Evolutionary conservation across 495 filamentous ascomycete genomes (phyloP), one percentile per base, ranked within the genome.

Genomic region (Saxophila tyrrhenica): DNA sequence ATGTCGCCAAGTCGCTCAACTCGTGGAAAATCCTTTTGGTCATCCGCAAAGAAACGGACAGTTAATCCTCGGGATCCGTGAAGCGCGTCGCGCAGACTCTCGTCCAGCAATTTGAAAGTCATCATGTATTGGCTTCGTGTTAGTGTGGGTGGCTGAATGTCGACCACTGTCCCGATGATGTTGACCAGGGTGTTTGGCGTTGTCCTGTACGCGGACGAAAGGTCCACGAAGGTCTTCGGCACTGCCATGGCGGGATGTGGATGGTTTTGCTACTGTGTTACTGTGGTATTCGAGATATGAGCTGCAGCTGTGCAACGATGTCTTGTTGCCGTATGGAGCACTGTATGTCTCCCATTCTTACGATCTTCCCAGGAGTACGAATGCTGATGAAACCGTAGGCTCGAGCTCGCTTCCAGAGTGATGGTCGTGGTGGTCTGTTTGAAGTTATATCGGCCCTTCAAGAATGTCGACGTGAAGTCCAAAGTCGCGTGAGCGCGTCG

Each of bases 61-160:
- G 49, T 45, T 10, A 66, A 38, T 24, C 59, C 58, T 29, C 48
- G n/a, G 1, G 42, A 38, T 16, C 45, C 42, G n/a, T 54, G 25
- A n/a, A 41, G 13, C 8, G 51, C 43, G 23, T 59, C 50, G 1
- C 29, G 39, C 5, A 55, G 32, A 1, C 16, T 19, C 13, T 15
- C 38, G 50, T 66, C 64, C 11, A 64, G 62, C 13, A 66, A n/a
- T 24, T 48, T 54, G 52, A 62, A 60, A 25, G 62, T 64, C 23
- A 61, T 46, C 50, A 61, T 56, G 49, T 50, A 45, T 47, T 55
- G 39, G 17, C 1, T 58, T 10, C 20, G n/a, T 3, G 45, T 42
- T 23, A 17, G 5, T 13, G 66, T 68, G 1, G 77, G 73, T 3
- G 63, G 56, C 38, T 68, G 70, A 45, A 65, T 69, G 47, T 83